A percentile compares a stretch with the other conserved stretches of the same genome.
Evolutionary conservation across 2,329 filamentous ascomycete genomes (phyloP).

Genomic region (Penicillium sumatraense): DNA sequence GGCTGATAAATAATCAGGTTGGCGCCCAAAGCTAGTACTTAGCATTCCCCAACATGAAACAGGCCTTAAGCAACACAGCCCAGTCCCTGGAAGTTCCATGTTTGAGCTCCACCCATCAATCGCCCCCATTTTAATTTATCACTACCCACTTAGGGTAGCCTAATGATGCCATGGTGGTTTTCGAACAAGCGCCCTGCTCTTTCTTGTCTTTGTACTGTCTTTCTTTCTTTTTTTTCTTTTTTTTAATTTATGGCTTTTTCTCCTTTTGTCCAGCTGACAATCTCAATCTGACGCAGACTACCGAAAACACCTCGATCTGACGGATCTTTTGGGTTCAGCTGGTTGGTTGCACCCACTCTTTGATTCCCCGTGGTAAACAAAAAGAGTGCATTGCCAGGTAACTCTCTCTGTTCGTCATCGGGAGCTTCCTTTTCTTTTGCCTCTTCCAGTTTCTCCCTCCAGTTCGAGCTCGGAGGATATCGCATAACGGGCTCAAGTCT

Average conservation of each 20-base stretch:
- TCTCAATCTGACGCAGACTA: neutral
- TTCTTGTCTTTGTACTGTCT: neutral
- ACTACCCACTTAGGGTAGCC: constrained; percentile 10
- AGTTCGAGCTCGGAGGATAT: neutral
- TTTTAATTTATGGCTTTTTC: neutral
- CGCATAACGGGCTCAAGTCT: neutral
- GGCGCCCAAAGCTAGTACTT: neutral
- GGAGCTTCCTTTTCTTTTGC: neutral
- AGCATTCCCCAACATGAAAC: constrained; percentile 13
- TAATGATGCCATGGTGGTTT: constrained; percentile 21
- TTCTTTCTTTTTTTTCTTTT: neutral
- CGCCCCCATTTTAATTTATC: constrained; percentile 28
- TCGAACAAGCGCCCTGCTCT: neutral
- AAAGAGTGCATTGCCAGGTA: neutral
- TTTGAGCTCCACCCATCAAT: constrained; percentile 25
- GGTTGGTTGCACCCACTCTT: neutral
- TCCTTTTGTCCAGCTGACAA: neutral
- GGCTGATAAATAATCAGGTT: no score
- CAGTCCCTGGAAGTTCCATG: constrained; percentile 14
- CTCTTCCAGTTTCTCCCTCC: no score
- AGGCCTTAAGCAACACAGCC: constrained; percentile 7
- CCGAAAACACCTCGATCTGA: neutral
- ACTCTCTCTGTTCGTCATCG: neutral
- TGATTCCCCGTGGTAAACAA: neutral
- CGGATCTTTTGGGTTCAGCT: neutral